Percentiles rank a stretch among this genome's conserved stretches.
phyloP scores from a whole-genome alignment of 768 basidiomycete genomes.

The Leucosporidium scottii region DNA sequence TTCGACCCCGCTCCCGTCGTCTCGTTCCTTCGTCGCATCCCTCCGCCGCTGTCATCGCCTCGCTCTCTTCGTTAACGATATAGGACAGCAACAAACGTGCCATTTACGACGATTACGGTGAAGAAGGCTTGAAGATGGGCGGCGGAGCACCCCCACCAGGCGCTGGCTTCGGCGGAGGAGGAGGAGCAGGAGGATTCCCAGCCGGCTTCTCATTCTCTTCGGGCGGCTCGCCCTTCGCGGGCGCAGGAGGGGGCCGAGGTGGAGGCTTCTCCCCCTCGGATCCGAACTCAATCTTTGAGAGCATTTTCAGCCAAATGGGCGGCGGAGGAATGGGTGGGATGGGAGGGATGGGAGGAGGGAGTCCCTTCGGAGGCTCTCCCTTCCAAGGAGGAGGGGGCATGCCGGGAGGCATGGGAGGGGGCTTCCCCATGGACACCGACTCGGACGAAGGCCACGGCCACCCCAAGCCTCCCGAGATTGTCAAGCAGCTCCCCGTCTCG shows the following conservation, averaged over 20 bases:
- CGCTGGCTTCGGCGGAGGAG: conserved; percentile 45
- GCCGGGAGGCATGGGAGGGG: conserved; percentile 40
- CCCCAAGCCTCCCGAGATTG: conserved; percentile 24
- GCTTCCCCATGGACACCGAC: conserved; percentile 37
- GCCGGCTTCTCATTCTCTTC: background rate
- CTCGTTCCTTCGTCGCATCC: too few relatives aligned
- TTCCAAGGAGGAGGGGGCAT: too few relatives aligned
- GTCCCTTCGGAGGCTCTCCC: conserved; percentile 42
- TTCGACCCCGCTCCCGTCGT: background rate
- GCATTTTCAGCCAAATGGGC: too few relatives aligned
- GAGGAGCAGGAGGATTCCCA: conserved; percentile 30
- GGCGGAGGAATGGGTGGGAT: conserved; percentile 43
- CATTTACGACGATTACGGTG: conserved; percentile 62
- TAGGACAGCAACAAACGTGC: conserved; percentile 41
- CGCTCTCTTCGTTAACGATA: background rate
- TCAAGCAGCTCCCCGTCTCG: conserved; percentile 68
- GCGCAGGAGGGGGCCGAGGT: conserved; percentile 41
- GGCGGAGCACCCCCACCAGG: conserved; percentile 42
- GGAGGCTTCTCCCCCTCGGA: conserved; percentile 68
- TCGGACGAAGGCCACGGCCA: conserved; percentile 27
- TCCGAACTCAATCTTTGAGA: too few relatives aligned
- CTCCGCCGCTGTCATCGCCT: background rate
- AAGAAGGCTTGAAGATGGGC: conserved; percentile 73
- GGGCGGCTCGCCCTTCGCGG: conserved; percentile 23
- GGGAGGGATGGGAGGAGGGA: conserved; percentile 56